Percentiles rank a stretch among this genome's conserved stretches.
Evolutionary conservation across 805 yeast genomes (phyloP).

Genomic region (Lachancea quebecensis): DNA sequence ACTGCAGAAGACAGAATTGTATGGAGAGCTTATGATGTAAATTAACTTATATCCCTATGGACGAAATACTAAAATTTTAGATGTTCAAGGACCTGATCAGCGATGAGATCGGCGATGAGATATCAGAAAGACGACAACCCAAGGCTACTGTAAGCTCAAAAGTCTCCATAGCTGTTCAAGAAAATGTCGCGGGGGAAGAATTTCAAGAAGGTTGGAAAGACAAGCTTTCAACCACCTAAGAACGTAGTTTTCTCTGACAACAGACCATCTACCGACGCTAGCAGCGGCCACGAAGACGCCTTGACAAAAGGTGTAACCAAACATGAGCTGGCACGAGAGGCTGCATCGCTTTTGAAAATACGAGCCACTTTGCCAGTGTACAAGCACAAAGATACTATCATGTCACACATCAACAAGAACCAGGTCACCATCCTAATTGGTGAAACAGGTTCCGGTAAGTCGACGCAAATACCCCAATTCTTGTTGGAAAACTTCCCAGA

Average conservation of each 20-base stretch:
- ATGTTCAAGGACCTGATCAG: not conserved
- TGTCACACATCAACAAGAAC: slow-evolving; percentile 45
- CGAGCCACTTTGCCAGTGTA: slow-evolving; percentile 69
- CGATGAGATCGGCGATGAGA: slow-evolving; percentile 4
- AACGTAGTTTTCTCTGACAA: slow-evolving; percentile 29
- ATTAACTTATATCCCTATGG: not conserved
- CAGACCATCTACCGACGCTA: slow-evolving; percentile 29
- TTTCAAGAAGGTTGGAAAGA: not conserved
- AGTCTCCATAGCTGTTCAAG: not conserved
- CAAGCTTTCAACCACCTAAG: slow-evolving; percentile 17
- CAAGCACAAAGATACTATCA: slow-evolving; percentile 57
- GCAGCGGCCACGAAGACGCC: slow-evolving; percentile 15
- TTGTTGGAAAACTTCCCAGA: slow-evolving; percentile 40
- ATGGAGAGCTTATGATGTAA: too few relatives aligned
- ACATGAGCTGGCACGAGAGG: slow-evolving; percentile 31
- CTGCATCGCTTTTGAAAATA: slow-evolving; percentile 41
- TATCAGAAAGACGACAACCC: too few relatives aligned
- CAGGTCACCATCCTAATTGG: slow-evolving; percentile 82
- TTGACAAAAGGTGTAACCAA: slow-evolving; percentile 10
- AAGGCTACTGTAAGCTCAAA: too few relatives aligned
- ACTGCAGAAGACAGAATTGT: too few relatives aligned
- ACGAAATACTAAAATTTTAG: not conserved
- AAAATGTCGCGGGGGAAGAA: slow-evolving; percentile 2
- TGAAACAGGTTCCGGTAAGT: slow-evolving; percentile 97
- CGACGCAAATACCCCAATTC: slow-evolving; percentile 94